Evolutionary conservation across 1,284 basidiomycete species (phyloP).

Genomic region (Golubevia pallescens): DNA sequence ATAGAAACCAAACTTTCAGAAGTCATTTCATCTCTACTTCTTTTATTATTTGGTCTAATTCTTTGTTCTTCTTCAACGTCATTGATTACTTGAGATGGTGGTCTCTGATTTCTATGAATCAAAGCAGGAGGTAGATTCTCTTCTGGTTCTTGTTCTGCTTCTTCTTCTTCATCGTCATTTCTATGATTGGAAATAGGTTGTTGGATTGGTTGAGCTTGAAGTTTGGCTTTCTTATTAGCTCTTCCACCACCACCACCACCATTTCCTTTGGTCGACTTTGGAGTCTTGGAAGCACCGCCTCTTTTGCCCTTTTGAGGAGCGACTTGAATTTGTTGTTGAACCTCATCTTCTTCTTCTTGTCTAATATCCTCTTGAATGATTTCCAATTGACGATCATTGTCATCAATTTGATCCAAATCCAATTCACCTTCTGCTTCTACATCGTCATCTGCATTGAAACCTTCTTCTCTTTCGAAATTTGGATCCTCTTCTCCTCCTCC

Average conservation of each 20-base stretch:
- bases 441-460: neutral
- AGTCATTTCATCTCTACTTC: neutral
- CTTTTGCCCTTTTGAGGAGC: neutral
- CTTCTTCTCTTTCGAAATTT: neutral
- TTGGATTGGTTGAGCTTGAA: neutral
- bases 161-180: neutral
- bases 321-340: neutral
- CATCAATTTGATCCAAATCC: constrained; percentile 19
- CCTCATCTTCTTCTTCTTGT: neutral
- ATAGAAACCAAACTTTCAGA: neutral
- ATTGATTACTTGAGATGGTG: neutral
- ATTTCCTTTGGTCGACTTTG: neutral
- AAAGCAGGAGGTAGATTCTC: neutral
- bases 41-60: neutral
- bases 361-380: too few species aligned
- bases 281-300: neutral
- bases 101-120: neutral
- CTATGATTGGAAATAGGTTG: too few species aligned
- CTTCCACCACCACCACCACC: too few species aligned
- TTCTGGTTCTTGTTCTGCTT: neutral
- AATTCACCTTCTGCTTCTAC: constrained; percentile 18
- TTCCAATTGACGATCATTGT: neutral
- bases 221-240: neutral
- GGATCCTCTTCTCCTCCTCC: neutral
- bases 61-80: neutral